Conservation (phyloP, 495 filamentous ascomycete species). For the Talaromyces liani region DNA sequence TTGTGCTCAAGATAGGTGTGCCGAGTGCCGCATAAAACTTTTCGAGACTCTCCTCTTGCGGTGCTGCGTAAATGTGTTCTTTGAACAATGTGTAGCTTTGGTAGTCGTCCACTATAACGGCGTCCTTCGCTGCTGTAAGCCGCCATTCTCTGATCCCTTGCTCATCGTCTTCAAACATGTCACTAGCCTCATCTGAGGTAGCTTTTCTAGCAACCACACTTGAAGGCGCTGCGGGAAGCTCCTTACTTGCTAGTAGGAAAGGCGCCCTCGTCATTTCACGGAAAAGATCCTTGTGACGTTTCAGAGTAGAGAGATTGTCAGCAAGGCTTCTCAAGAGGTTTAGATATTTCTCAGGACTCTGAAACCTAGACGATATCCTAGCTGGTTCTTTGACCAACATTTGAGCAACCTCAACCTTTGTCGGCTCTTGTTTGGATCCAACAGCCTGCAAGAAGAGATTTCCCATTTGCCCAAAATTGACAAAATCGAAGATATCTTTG, state of each 20-base stretch:
- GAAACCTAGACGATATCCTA: conserved; percentile 65
- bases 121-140: conserved; percentile 58
- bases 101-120: conserved; percentile 82
- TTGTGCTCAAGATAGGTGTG: conserved; percentile 30
- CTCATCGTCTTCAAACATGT: conserved; percentile 57
- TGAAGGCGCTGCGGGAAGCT: conserved; percentile 48
- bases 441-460: conserved; percentile 81
- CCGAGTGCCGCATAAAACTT: conserved; percentile 63
- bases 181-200: conserved; percentile 32
- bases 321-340: conserved; percentile 70
- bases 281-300: conserved; percentile 69
- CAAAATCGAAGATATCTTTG: conserved; percentile 90
- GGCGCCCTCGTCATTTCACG: conserved; percentile 65
- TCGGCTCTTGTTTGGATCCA: conserved; percentile 87
- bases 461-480: conserved; percentile 81
- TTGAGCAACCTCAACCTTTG: conserved; percentile 70
- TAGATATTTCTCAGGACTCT: conserved; percentile 77
- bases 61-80: conserved; percentile 69
- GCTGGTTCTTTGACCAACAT: conserved; percentile 74
- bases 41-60: conserved; percentile 81
- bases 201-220: conserved; percentile 14
- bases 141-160: conserved; percentile 68
- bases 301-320: conserved; percentile 58
- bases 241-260: conserved; percentile 74
- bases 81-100: conserved; percentile 80